Base-by-base conservation (phyloP, 257 asterid species). In the Nicotiana sylvestris region DNA sequence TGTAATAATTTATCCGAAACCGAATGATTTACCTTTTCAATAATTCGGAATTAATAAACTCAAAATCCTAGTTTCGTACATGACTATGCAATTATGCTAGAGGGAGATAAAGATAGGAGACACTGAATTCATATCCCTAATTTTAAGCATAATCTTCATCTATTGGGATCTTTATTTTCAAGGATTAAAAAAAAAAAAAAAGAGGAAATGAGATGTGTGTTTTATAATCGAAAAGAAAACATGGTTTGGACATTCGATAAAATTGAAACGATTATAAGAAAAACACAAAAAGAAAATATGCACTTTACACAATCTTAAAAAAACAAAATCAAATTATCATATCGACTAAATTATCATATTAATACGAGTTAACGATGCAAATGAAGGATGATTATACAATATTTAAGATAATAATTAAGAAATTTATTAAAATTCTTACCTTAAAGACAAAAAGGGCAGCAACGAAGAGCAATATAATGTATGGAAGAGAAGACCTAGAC, bases 401-500 rank as follows among this genome's bases (percentile, higher is more conserved):
- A 0, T 69, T 70, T 39, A 17, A 77, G 33, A 33, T 9, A 12
- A 77, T 78, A 2, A 13, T 32, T 5, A 16, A 1, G 72, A 1
- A 39, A 46, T 21, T 43, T 1, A 49, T 55, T 4, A 12, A 55
- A 77, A 4, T 77, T 35, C 13, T 16, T 39, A 94, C 98, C 98
- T 92, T 95, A 95, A 95, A 95, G 83, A 95, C 92, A 61, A 91
- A 93, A 57, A 95, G 82, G 30, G 97, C 98, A 3, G 93, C 90
- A 67, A 95, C 89, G 78, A 89, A 53, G 80, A 95, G 86, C 88
- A 93, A 90, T 0, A 92, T 92, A 78, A 93, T 87, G 86, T 89
- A 95, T 66, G 83, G 78, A 51, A 81, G 78, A 17, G 92, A 94
- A 37, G 91, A 62, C 76, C 91, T 85, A n/a, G 89, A 89, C 57